Base-by-base conservation (phyloP, 257 asterid genomes). In the Capsicum chinense region DNA sequence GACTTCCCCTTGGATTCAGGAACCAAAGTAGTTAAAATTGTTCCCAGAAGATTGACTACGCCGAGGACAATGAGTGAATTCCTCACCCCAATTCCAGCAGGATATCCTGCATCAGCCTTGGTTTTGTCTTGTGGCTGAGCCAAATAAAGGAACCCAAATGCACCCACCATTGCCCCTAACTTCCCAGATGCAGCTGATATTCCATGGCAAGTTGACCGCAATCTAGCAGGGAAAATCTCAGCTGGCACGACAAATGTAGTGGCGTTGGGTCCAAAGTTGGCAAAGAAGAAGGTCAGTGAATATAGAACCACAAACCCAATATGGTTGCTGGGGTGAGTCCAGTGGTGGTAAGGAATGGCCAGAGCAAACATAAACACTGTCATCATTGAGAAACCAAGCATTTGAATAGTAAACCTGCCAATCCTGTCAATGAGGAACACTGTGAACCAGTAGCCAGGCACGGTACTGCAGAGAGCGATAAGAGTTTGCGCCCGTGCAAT, bases 141-240 rank as follows among this genome's bases (percentile, higher is more conserved):
- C 83, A 93, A 60, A 79, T 91, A 91, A 82, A 91, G 66, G 85
- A 92, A 93, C 78, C 93, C 97, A 57, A 92, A 93, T 7, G 95
- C 97, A 42, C 97, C 97, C 0, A 93, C 76, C 3, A 93, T 93
- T 2, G 95, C 95, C 8, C 97, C 97, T 6, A 89, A 67, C 85
- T 92, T 93, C n/a, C 95, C 97, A 0, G 92, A 69, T 2, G 97
- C 97, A 0, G 95, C 95, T 0, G 94, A 93, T 69, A 93, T 89
- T 0, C 97, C 97, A 37, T 93, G 97, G 79, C 79, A 21, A 16
- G 58, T 82, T 0, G 71, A 26, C 47, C 71, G 12, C 39, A 63
- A 52, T 71, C 63, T 64, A 17, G 57, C 67, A n/a, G 56, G 64
- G 5, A 37, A 80, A 80, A 58, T 58, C 56, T 58, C 83, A 56